Percentiles rank a stretch among this genome's conserved stretches.
phyloP scores from a whole-genome alignment of 202 grass and related monocot species.

The Eragrostis tef region DNA sequence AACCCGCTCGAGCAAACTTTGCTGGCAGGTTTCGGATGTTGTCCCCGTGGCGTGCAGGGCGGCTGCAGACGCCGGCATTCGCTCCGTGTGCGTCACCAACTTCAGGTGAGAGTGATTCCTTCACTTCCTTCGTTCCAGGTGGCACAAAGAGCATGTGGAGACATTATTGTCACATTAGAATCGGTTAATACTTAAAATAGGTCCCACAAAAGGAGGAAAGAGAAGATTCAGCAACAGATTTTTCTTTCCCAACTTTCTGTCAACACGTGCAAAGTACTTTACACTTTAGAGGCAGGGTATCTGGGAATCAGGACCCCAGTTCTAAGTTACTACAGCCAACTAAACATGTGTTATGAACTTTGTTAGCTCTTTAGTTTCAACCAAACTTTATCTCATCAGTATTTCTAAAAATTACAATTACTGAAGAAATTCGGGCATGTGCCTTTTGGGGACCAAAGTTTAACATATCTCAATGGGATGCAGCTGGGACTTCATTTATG shows the following conservation, averaged over 20 bases:
- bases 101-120: slow-evolving; percentile 65
- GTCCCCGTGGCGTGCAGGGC: slow-evolving; percentile 89
- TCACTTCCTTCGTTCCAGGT: not conserved
- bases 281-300: not conserved
- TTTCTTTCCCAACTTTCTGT: not conserved
- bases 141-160: not conserved
- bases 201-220: not conserved
- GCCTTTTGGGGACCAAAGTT: not conserved
- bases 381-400: not conserved
- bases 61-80: slow-evolving; percentile 90
- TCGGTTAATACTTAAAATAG: not conserved
- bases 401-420: not conserved
- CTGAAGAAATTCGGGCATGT: not conserved
- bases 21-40: slow-evolving; percentile 84
- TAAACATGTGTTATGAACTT: not conserved
- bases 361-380: not conserved
- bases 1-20: slow-evolving; percentile 17
- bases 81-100: slow-evolving; percentile 86
- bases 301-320: not conserved
- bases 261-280: not conserved
- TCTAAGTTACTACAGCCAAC: not conserved
- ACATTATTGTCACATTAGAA: not conserved
- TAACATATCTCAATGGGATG: slow-evolving; percentile 33
- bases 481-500: slow-evolving; percentile 99
- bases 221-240: not conserved